Conservation (phyloP, 805 yeast species). For the Torulaspora microellipsoides region DNA sequence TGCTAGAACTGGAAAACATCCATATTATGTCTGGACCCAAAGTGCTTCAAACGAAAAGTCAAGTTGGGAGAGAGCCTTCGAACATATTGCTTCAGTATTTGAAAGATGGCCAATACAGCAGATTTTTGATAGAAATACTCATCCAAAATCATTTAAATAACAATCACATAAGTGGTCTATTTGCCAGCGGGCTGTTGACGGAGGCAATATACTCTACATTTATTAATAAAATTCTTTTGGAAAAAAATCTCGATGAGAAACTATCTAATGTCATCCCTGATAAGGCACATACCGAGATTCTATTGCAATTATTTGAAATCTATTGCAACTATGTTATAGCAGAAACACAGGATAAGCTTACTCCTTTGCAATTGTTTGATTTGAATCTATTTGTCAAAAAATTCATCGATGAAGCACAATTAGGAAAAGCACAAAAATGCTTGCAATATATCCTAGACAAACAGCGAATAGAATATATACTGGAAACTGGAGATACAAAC, state of each 20-base stretch:
- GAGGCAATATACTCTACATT: conserved; percentile 13
- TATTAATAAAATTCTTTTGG: conserved; percentile 12
- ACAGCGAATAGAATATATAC: conserved; percentile 8
- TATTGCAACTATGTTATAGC: conserved; percentile 9
- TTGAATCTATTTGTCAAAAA: conserved; percentile 14
- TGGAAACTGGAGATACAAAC: conserved; percentile 12
- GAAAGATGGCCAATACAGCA: conserved; percentile 9
- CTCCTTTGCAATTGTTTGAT: conserved; percentile 17
- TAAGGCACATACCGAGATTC: conserved; percentile 12
- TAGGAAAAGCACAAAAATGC: conserved; percentile 24
- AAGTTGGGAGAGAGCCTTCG: neutral
- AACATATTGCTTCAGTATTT: conserved; percentile 8
- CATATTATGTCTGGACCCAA: neutral
- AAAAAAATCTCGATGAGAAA: conserved; percentile 2
- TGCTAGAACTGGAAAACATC: neutral
- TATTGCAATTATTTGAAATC: conserved; percentile 13
- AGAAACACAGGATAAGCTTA: conserved; percentile 2
- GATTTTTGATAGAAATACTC: conserved; percentile 11
- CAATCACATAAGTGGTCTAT: conserved; percentile 4
- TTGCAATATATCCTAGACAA: conserved; percentile 16
- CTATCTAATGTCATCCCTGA: conserved; percentile 14
- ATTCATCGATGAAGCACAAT: conserved; percentile 18
- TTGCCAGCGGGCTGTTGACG: conserved; percentile 8
- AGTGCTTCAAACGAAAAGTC: neutral
- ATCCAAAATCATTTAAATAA: conserved; percentile 11